Conservation (phyloP, 2,329 filamentous ascomycete genomes). For the Phialophora expanda region DNA sequence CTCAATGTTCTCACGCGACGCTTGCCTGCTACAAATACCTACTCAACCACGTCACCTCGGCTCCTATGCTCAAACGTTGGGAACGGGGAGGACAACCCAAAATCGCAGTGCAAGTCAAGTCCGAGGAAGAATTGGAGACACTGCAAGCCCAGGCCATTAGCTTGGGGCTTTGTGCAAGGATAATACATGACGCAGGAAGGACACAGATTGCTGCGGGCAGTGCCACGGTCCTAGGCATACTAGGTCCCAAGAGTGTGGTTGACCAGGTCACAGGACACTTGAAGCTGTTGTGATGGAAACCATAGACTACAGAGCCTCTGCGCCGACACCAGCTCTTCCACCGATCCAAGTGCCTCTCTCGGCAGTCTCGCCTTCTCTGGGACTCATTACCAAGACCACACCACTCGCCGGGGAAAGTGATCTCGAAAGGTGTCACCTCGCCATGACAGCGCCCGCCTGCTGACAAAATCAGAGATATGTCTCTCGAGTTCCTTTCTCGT, state of each 20-base stretch:
- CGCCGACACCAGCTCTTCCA: neutral
- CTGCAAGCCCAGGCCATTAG: conserved; percentile 80
- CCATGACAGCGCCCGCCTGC: neutral
- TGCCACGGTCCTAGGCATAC: conserved; percentile 84
- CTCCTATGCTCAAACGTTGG: conserved; percentile 77
- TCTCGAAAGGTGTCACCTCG: neutral
- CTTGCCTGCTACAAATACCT: conserved; percentile 95
- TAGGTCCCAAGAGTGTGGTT: conserved; percentile 82
- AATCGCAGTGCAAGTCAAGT: conserved; percentile 87
- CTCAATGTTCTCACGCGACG: conserved; percentile 94
- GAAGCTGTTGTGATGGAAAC: conserved; percentile 72
- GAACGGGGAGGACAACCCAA: conserved; percentile 87
- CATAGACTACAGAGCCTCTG: neutral
- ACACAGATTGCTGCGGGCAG: conserved; percentile 96
- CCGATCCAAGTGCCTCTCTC: neutral
- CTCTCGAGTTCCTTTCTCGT: conserved; percentile 30
- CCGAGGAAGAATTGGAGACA: conserved; percentile 77
- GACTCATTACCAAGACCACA: neutral
- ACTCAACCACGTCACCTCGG: conserved; percentile 58
- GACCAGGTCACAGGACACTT: conserved; percentile 83
- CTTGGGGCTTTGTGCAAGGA: conserved; percentile 82
- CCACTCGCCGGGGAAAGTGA: neutral
- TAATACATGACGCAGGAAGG: conserved; percentile 92
- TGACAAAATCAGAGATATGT: conserved; percentile 25
- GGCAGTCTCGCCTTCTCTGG: neutral